A percentile compares a stretch with the other conserved stretches of the same genome.
Evolutionary conservation across 495 filamentous ascomycete genomes (phyloP).

Genomic region (Zalerion maritima): DNA sequence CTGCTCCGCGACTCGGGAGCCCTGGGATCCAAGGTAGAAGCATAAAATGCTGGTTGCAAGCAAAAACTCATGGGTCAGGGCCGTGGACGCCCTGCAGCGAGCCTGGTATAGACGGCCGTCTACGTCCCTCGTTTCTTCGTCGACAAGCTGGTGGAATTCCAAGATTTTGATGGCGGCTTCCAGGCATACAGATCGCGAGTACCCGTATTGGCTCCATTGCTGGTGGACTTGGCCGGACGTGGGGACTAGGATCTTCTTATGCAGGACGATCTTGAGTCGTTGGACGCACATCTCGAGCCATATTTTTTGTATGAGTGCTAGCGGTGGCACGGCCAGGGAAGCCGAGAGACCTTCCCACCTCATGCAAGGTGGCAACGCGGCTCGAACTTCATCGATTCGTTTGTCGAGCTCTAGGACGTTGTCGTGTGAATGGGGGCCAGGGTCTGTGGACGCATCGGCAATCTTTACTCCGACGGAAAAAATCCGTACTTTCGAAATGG

Average conservation of each 20-base stretch:
- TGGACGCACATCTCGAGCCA: conserved; percentile 16
- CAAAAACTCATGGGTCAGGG: conserved; percentile 22
- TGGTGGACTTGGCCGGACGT: conserved; percentile 6
- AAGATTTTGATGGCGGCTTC: conserved; percentile 18
- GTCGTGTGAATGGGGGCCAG: conserved; percentile 8
- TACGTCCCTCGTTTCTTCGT: conserved; percentile 16
- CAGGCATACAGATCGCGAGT: conserved; percentile 17
- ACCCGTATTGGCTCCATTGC: no score
- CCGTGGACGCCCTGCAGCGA: conserved; percentile 20
- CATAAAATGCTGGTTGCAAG: conserved; percentile 24
- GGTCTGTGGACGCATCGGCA: conserved; percentile 20
- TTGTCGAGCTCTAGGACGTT: conserved; percentile 4
- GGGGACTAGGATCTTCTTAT: conserved; percentile 18
- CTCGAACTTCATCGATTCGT: conserved; percentile 1
- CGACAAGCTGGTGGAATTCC: conserved; percentile 19
- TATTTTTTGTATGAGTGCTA: conserved; percentile 16
- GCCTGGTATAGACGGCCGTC: conserved; percentile 17
- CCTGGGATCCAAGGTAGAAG: no score
- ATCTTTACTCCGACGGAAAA: conserved; percentile 27
- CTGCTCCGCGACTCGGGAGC: no score
- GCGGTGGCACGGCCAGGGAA: conserved; percentile 2
- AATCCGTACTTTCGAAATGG: conserved; percentile 25
- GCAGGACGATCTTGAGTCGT: conserved; percentile 14
- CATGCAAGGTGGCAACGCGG: conserved; percentile 4
- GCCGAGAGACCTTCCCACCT: conserved; percentile 1